Base-by-base conservation (phyloP, 2,329 filamentous ascomycete species). In the Aspergillus sclerotialis region DNA sequence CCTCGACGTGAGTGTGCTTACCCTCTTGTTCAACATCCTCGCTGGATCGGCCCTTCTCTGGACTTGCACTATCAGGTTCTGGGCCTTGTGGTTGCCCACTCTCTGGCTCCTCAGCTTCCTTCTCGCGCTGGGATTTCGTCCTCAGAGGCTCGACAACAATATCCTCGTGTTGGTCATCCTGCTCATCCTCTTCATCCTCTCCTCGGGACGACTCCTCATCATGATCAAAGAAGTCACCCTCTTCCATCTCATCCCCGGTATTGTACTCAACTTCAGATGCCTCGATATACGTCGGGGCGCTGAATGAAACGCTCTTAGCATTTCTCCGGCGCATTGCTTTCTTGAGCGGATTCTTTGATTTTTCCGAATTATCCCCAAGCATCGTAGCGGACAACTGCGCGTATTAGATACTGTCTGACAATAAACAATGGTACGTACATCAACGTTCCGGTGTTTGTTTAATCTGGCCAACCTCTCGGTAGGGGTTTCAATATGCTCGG, bases 371-470 rank as follows among this genome's bases (percentile, higher is more conserved):
- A 45, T 84, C 80, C 21, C 78, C 77, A 32, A 84, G 70, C 79
- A 83, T 84, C 1, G 78, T 80, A 24, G 78, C 78, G 35, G 80
- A 81, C 23, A 84, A 70, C 76, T 80, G 45, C 23, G 32, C 23
- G 45, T 29, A 45, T 56, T 31, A 57, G 43, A 29, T 23, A 18
- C 21, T 12, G 25, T 32, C 12, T 7, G 14, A 33, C 24, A n/a
- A 35, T 17, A 35, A 26, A 28, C 12, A 38, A 26, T 32, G 16
- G 18, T 30, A 57, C 85, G 45, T 76, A 94, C 88, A 68, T 98
- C 92, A 50, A 96, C 89, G 56, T 98, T 98, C 55, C 92, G 79
- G 64, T 98, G 92, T 65, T 98, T 98, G 64, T 98, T 98, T 44
- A 96, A 66, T 44, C 92, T 80, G 29, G 92, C 92, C 42, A 98